Percentiles rank a stretch among this genome's conserved stretches.
phyloP scores from a whole-genome alignment of 129 eudicot species.

The Logfia minima region DNA sequence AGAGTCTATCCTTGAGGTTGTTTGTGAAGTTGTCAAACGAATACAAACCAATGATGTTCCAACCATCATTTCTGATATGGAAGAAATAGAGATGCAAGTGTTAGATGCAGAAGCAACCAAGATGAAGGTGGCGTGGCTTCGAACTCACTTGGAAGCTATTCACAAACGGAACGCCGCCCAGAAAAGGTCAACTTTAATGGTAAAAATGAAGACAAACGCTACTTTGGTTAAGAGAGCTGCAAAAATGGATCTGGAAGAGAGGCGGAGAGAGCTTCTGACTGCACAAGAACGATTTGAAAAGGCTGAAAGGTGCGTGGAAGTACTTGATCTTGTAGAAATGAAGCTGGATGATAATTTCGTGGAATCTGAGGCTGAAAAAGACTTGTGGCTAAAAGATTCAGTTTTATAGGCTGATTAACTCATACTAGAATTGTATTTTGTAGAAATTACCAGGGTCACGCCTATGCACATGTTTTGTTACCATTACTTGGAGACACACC shows the following conservation, averaged over 20 bases:
- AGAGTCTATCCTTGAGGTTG: not conserved
- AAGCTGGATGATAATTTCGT: not conserved
- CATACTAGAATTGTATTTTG: not conserved
- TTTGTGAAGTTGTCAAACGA: not conserved
- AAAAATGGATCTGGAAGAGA: not conserved
- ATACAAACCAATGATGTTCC: not conserved
- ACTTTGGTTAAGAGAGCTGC: not conserved
- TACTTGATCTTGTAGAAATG: slow-evolving; percentile 2
- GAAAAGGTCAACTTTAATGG: not conserved
- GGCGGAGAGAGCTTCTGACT: not conserved
- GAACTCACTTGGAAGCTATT: not conserved
- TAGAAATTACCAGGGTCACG: not conserved
- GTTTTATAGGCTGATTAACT: not conserved
- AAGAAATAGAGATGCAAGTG: not conserved
- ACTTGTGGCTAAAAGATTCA: not conserved
- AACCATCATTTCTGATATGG: not conserved
- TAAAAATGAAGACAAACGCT: not conserved
- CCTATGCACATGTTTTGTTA: not conserved
- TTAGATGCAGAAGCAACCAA: not conserved
- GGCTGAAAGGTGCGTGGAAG: not conserved
- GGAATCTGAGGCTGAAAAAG: not conserved
- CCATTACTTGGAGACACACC: not conserved
- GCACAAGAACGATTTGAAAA: not conserved
- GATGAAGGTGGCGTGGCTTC: not conserved
- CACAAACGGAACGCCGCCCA: not conserved